These are phyloP conservation scores for Mangifera indica DNA, from an alignment of 345 rosid species.

Conservation along the genomic window DNA sequence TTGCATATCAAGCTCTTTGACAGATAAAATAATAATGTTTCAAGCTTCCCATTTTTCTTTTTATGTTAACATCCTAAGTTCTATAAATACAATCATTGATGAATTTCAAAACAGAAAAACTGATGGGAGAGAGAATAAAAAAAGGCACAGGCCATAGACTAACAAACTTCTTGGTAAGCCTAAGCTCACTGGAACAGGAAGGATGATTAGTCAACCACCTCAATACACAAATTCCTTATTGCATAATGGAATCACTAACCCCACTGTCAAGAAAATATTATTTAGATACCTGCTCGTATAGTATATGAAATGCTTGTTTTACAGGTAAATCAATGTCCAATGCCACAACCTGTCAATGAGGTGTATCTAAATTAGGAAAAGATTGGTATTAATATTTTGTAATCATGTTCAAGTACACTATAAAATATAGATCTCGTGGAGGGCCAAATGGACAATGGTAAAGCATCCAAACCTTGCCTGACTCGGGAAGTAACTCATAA, in stretches of 20 bases:
- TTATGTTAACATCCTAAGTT: background rate
- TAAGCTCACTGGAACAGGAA: background rate
- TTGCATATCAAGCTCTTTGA: constrained; percentile 25
- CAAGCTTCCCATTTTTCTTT: background rate
- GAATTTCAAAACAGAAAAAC: background rate
- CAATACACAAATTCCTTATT: too few species aligned
- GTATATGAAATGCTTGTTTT: constrained; percentile 58
- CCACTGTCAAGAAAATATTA: constrained; percentile 13
- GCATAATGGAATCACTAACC: background rate
- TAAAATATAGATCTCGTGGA: background rate
- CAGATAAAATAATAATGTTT: constrained; percentile 1
- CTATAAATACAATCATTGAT: background rate
- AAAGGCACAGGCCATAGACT: background rate
- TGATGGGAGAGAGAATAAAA: background rate
- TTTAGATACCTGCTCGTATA: constrained; percentile 52
- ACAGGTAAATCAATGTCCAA: constrained; percentile 57
- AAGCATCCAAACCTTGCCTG: constrained; percentile 75
- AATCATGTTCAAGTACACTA: background rate
- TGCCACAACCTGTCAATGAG: constrained; percentile 48
- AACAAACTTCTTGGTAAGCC: constrained; percentile 1
- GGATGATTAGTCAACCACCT: background rate
- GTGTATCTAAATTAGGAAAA: constrained; percentile 27
- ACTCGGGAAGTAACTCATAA: constrained; percentile 74
- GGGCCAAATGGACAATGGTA: constrained; percentile 13
- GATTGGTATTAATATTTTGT: background rate